phyloP scores from a whole-genome alignment of 257 asterid species.

The Nicotiana noctiflora region DNA sequence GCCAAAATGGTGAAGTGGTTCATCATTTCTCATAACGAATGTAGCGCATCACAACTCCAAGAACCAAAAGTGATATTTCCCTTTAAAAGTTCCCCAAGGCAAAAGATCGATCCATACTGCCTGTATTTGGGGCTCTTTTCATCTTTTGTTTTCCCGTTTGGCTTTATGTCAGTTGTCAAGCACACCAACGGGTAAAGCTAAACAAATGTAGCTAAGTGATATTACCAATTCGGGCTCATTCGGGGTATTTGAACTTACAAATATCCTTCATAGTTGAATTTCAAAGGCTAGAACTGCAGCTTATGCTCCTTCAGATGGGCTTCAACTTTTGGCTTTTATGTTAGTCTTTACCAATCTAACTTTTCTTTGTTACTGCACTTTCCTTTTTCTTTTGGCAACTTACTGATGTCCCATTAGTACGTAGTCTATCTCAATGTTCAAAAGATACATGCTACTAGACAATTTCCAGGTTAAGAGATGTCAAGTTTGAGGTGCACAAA shows the following conservation, averaged over 20 bases:
- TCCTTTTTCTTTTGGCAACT: not conserved
- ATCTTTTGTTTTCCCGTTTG: no score
- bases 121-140: no score
- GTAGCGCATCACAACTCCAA: not conserved
- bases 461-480: not conserved
- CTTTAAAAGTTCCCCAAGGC: not conserved
- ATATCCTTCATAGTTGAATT: no score
- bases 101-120: no score
- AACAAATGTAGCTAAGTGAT: no score
- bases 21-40: not conserved
- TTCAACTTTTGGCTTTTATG: not conserved
- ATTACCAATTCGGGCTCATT: no score
- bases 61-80: not conserved
- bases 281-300: not conserved
- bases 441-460: not conserved
- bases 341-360: not conserved
- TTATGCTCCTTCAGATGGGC: not conserved
- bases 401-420: not conserved
- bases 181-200: no score
- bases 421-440: not conserved
- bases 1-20: not conserved
- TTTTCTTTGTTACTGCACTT: not conserved
- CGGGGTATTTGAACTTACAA: no score
- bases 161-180: no score
- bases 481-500: not conserved